A percentile compares a stretch with the other conserved stretches of the same genome.
phyloP scores from a whole-genome alignment of 192 early-diverging fungal species.

The Entomortierella lignicola region DNA sequence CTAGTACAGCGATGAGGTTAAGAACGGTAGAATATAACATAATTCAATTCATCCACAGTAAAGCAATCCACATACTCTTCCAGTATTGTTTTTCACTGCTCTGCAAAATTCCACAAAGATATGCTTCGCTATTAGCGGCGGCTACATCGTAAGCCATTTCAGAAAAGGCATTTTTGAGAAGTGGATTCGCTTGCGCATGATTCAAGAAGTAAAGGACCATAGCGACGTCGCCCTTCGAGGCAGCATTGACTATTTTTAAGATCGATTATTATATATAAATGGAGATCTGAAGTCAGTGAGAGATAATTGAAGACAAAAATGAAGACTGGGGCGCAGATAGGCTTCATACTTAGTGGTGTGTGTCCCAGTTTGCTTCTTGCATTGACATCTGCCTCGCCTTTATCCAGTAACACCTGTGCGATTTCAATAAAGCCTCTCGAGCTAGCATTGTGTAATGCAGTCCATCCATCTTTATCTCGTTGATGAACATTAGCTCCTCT shows the following conservation, averaged over 20 bases:
- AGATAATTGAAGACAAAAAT: not conserved
- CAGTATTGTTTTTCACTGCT: constrained; percentile 66
- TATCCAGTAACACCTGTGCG: constrained; percentile 69
- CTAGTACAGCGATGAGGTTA: not conserved
- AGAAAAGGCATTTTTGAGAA: constrained; percentile 71
- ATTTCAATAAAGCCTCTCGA: constrained; percentile 69
- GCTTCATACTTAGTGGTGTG: constrained; percentile 74
- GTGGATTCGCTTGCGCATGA: constrained; percentile 67
- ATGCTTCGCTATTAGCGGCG: constrained; percentile 70
- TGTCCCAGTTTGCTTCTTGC: constrained; percentile 70
- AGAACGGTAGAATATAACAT: not conserved
- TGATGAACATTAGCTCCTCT: constrained; percentile 71
- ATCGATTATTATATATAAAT: not conserved
- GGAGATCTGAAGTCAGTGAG: not conserved
- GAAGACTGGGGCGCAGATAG: not conserved
- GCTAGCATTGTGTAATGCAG: constrained; percentile 83
- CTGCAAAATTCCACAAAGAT: constrained; percentile 76
- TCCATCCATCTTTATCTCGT: constrained; percentile 82
- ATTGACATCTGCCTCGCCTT: constrained; percentile 68
- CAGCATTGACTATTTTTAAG: constrained; percentile 69
- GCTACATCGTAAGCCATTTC: constrained; percentile 85
- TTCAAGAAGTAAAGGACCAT: constrained; percentile 76
- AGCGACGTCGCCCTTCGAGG: constrained; percentile 73
- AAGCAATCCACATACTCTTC: constrained; percentile 33
- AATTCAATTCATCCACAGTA: not conserved